Evolutionary conservation across 116 monocot species (phyloP), one percentile per base, ranked within the genome.

Genomic region (Phalaenopsis hybrid): DNA sequence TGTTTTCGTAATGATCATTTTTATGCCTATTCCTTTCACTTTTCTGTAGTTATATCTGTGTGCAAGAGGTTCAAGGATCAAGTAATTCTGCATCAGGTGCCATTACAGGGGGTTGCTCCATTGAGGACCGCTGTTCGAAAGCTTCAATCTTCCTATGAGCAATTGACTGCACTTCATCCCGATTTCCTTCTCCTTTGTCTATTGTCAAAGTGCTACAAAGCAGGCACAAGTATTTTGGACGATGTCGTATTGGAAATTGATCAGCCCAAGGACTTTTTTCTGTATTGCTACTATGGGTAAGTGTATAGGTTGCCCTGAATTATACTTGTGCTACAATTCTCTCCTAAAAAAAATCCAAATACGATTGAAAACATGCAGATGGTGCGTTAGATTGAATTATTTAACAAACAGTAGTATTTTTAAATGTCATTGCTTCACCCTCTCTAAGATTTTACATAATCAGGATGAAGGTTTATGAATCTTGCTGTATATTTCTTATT

Each of bases 281-380:
- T 98, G 21, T 98, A 89, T 81, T 95, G 87, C 68, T 98, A 98
- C 82, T 98, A 98, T 85, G 98, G 98, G 98, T 98, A 69, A 87
- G 92, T 76, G 12, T 17, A 25, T 51, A 43, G 50, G 50, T 77
- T 44, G 43, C 75, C 20, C 4, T 75, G 4, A n/a, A 34, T 31
- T n/a, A 45, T 75, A 45, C 44, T 45, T 46, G n/a, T 43, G 45
- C 11, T 20, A 37, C 70, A 41, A 4, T 72, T 72, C 15, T 72
- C 11, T 75, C 20, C 75, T 75, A 45, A 45, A 45, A 6, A 44
- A 75, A 44, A 7, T 18, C 45, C 7, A 75, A 75, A 7, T 18
- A 16, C 45, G n/a, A 20, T 45, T 75, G 75, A 44, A 34, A 70
- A 11, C 43, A 44, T 44, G 31, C 45, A 20, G 20, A 34, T 41